Evolutionary conservation across 768 basidiomycete species (phyloP), one percentile per base, ranked within the genome.

Genomic region (Mycena sanguinolenta): DNA sequence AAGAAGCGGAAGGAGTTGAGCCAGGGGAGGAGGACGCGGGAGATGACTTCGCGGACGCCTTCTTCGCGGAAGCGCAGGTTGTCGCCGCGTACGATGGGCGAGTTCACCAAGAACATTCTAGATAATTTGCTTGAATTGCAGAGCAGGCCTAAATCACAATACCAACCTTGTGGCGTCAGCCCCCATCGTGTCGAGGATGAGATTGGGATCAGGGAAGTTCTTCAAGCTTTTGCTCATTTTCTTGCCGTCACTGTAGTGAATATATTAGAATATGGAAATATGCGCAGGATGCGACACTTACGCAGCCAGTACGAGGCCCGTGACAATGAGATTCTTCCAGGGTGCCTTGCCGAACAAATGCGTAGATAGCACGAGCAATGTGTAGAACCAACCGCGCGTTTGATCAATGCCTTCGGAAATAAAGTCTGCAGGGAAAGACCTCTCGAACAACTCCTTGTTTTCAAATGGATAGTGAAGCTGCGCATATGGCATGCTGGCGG

Each of bases 311-410:
- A 99, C 96, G 63, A 99, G 91, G 72, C 98, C 98, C 42, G 93
- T 95, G 53, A 96, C 95, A 71, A 99, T 98, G 75, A 99, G 83
- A 80, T 99, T 99, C 85, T 97, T 95, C 97, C 98, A 99, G 4
- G 98, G 97, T 2, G 98, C 97, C 65, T 82, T 90, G 53, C 92
- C 93, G 77, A 98, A 98, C 60, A 99, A 86, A 79, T 97, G 97
- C 25, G 96, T 98, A n/a, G 95, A 94, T 28, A 99, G 86, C 5
- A 99, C 96, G 49, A 99, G 90, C 17, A 99, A 83, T 3, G 98
- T 99, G 84, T 99, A 99, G 88, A 99, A 99, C 98, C 98, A 99
- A 27, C 98, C 98, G 75, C 98, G 91, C 30, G 97, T 99, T 82
- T 99, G 98, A 80, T 99, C 98, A 71, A 99, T 97, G 76, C 97